Base-by-base conservation (phyloP, 495 filamentous ascomycete species). In the Neurospora sp. region DNA sequence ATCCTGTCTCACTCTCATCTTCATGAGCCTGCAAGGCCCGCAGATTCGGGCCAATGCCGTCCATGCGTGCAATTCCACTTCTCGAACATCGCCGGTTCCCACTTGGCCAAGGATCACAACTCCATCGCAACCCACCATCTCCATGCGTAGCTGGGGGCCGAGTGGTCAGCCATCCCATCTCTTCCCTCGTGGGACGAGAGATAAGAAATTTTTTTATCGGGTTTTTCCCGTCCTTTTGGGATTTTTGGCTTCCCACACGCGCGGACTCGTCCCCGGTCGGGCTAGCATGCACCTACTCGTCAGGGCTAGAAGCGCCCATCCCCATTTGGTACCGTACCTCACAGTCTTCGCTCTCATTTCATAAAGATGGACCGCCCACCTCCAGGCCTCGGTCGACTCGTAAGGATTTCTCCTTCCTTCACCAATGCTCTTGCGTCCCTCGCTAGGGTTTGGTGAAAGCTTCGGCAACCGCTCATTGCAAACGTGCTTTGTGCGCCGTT, bases 201-300 rank as follows among this genome's bases (percentile, higher is more conserved):
- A 80, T 80, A 80, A 80, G 77, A 74, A 72, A 77, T 70, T 77
- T 76, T 76, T 73, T 68, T 69, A 42, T 69, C 48, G 61, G 42
- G 69, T 75, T 72, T 74, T 59, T 46, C 53, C 40, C 38, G 38
- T 20, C 41, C 68, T 31, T 39, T 68, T 68, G 69, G 41, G 68
- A 42, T 70, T 74, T 71, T 76, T 74, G 48, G 68, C 40, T 16
- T 27, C 53, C 53, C 53, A 61, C 53, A 61, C 53, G 53, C 14
- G 22, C 53, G 53, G 53, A 35, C 53, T 61, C 22, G 27, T 35
- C 53, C 53, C 53, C 53, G 14, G 53, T 61, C 53, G 27, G 53
- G 27, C 53, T 61, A 61, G 53, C 27, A 35, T 61, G 61, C 72
- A 42, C 69, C 35, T 18, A 35, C 31, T 35, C 31, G 31, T 35